These are phyloP conservation scores for Tetrapisispora namnaoensis DNA, from an alignment of 805 yeast genomes.

Conservation along the genomic window DNA sequence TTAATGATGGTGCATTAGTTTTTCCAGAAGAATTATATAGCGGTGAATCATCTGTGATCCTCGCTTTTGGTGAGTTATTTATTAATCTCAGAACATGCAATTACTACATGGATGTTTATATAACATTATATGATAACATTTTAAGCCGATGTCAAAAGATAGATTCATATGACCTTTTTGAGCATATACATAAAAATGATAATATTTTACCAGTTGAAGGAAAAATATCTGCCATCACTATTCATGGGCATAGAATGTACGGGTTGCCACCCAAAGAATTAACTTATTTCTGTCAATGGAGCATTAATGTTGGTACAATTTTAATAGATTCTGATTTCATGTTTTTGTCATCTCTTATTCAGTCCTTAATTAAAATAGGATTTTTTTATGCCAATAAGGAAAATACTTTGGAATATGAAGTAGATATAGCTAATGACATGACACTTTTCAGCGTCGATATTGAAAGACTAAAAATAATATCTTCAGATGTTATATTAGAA, in stretches of 20 bases:
- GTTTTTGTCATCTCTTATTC: slow-evolving; percentile 35
- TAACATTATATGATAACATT: slow-evolving; percentile 31
- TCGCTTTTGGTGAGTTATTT: slow-evolving; percentile 56
- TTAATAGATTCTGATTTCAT: slow-evolving; percentile 40
- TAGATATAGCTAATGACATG: slow-evolving; percentile 55
- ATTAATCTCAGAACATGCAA: slow-evolving; percentile 81
- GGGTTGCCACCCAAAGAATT: slow-evolving; percentile 87
- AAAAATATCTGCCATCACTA: slow-evolving; percentile 37
- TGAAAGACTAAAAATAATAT: slow-evolving; percentile 35
- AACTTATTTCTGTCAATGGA: slow-evolving; percentile 88
- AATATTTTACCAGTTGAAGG: slow-evolving; percentile 13
- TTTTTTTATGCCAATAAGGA: slow-evolving; percentile 68
- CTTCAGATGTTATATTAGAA: slow-evolving; percentile 30
- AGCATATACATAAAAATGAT: slow-evolving; percentile 25
- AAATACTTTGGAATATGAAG: slow-evolving; percentile 53
- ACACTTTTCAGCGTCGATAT: slow-evolving; percentile 51
- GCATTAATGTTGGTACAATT: slow-evolving; percentile 56
- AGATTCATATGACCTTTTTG: slow-evolving; percentile 15
- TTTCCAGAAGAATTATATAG: slow-evolving; percentile 69
- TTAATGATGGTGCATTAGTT: slow-evolving; percentile 58
- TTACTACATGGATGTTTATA: slow-evolving; percentile 88
- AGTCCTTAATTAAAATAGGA: slow-evolving; percentile 39
- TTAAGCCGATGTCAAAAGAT: slow-evolving; percentile 11
- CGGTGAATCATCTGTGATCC: slow-evolving; percentile 47
- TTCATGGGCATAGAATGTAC: slow-evolving; percentile 87